Evolutionary conservation across 2,329 filamentous ascomycete species (phyloP), one percentile per base, ranked within the genome.

Genomic region (Neofusicoccum sp.): DNA sequence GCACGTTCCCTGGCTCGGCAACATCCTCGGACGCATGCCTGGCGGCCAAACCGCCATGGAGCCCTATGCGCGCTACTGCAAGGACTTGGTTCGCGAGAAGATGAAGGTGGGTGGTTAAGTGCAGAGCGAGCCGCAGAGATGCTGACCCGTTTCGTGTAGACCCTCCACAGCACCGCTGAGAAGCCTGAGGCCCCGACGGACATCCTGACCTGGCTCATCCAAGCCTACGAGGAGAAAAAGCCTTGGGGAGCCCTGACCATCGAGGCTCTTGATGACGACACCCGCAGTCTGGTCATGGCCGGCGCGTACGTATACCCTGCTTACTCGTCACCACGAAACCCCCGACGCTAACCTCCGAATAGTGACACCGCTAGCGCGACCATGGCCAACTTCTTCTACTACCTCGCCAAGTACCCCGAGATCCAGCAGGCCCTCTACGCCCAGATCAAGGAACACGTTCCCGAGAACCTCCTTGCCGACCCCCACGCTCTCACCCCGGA

Each of bases 341-440:
- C 34, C 34, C 4, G 31, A 14, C 2, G 12, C 39, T 43, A 7
- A 48, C 28, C n/a, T 7, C 12, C 29, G 4, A 7, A 28, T 50
- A 78, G 75, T 1, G 79, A 81, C 62, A 81, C 79, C 4, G 79
- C 78, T 2, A 78, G 78, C 1, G 80, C 78, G 6, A 74, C 77
- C 31, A 71, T 79, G 67, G 69, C 75, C 29, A 75, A 76, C 12
- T 75, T 72, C 2, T 73, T 81, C 65, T 80, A 80, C 72, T 81
- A 82, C 68, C 74, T 82, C 36, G 70, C 76, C 12, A 73, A 77
- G 34, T 78, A 80, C 65, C 68, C 75, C 2, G 56, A 65, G 12
- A 70, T 71, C 4, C 67, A 79, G 43, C 66, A 70, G 47, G 71
- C 71, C 43, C 63, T 77, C n/a, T 69, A 67, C 60, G 65, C 70